Conservation (phyloP, 768 basidiomycete genomes). For the Tricholomella constricta region DNA sequence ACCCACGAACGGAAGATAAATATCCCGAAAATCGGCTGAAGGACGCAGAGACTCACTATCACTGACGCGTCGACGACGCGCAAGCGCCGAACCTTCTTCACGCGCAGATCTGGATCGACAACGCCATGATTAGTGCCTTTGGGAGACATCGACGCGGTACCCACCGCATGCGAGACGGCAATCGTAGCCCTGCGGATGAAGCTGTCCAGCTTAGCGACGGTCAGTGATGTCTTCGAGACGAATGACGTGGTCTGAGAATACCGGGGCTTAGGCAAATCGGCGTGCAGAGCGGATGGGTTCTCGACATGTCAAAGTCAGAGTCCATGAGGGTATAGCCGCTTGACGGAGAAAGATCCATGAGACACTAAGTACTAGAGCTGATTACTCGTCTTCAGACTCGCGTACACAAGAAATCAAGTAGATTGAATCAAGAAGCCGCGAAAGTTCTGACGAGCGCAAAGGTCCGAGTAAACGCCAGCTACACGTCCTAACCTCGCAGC, state of each 20-base stretch:
- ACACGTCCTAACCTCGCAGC: no score
- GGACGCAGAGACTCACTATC: slow-evolving; percentile 25
- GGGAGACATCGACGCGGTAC: slow-evolving; percentile 37
- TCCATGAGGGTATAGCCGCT: no score
- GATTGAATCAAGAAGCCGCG: no score
- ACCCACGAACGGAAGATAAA: neutral
- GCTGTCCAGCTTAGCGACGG: slow-evolving; percentile 30
- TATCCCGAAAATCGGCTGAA: neutral
- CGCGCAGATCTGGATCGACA: slow-evolving; percentile 38
- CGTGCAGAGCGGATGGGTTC: slow-evolving; percentile 26
- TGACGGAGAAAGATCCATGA: no score
- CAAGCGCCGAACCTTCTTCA: slow-evolving; percentile 38
- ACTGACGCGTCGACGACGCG: slow-evolving; percentile 42
- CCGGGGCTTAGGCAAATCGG: slow-evolving; percentile 25
- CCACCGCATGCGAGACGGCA: slow-evolving; percentile 36
- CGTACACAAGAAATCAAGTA: no score
- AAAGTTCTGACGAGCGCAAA: no score
- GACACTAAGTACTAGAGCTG: no score
- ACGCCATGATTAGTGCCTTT: slow-evolving; percentile 30
- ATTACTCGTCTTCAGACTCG: no score
- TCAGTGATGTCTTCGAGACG: slow-evolving; percentile 24
- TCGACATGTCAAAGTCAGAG: slow-evolving; percentile 26
- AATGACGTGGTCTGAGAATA: slow-evolving; percentile 28
- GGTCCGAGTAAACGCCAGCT: no score
- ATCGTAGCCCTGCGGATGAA: slow-evolving; percentile 25